Evolutionary conservation across 2,329 filamentous ascomycete species (phyloP).

Genomic region (Neonectria sp.): DNA sequence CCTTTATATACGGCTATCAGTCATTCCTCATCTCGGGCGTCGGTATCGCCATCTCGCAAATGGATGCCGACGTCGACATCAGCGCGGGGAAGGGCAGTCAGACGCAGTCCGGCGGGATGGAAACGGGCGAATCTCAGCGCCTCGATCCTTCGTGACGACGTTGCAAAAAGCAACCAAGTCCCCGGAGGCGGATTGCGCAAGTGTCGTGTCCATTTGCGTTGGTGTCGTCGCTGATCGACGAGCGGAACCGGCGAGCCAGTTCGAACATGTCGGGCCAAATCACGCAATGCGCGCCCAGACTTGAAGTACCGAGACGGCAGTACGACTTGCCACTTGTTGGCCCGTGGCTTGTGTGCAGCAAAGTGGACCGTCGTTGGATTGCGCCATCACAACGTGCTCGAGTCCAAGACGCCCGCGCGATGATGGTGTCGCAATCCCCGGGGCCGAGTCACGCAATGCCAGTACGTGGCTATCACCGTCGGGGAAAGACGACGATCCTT

Average conservation of each 20-base stretch:
- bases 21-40: constrained; percentile 24
- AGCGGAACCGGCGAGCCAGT: background rate
- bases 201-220: constrained; percentile 23
- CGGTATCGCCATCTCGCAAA: constrained; percentile 29
- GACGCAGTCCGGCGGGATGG: constrained; percentile 5
- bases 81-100: constrained; percentile 34
- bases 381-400: constrained; percentile 39
- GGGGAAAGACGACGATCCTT: background rate
- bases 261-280: constrained; percentile 33
- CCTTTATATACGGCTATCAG: constrained; percentile 36
- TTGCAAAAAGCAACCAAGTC: constrained; percentile 1
- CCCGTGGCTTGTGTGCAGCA: background rate
- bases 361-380: constrained; percentile 35
- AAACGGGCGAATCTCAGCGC: background rate
- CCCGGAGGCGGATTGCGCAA: constrained; percentile 35
- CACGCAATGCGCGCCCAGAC: constrained; percentile 39
- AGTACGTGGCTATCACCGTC: constrained; percentile 5
- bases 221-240: constrained; percentile 9
- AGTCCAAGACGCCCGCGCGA: constrained; percentile 15
- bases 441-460: constrained; percentile 46
- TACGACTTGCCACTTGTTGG: background rate
- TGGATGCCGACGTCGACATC: constrained; percentile 21
- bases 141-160: constrained; percentile 27
- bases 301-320: background rate
- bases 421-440: constrained; percentile 43